Conservation (phyloP, 2,329 filamentous ascomycete species). For the Talaromyces sp. region DNA sequence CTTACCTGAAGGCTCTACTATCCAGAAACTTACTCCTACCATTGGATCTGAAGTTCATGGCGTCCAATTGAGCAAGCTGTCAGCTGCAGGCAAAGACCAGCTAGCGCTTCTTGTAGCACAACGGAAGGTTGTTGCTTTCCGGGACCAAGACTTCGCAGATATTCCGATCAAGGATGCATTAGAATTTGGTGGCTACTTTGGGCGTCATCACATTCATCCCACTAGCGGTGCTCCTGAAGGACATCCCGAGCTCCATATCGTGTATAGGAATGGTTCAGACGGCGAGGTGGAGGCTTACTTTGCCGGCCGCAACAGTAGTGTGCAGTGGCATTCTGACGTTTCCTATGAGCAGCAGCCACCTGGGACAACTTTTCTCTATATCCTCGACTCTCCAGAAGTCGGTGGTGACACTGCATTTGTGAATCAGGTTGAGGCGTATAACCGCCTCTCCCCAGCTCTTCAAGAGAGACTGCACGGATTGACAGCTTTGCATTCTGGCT, state of each 20-base stretch:
- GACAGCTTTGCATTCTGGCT: constrained; percentile 28
- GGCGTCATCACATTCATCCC: constrained; percentile 24
- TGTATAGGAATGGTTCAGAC: constrained; percentile 12
- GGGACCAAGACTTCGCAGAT: constrained; percentile 22
- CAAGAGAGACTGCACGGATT: constrained; percentile 30
- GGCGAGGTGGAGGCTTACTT: constrained; percentile 15
- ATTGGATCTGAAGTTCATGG: constrained; percentile 52
- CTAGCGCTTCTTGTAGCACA: constrained; percentile 45
- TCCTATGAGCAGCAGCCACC: constrained; percentile 30
- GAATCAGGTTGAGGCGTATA: constrained; percentile 29
- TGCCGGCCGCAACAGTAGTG: constrained; percentile 30
- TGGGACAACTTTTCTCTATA: constrained; percentile 28
- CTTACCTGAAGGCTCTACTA: constrained; percentile 26
- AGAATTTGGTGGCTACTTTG: constrained; percentile 28
- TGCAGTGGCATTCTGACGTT: constrained; percentile 27
- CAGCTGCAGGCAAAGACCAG: constrained; percentile 49
- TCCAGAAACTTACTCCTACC: constrained; percentile 21
- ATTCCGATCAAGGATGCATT: constrained; percentile 21
- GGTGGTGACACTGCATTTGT: constrained; percentile 33
- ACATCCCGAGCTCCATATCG: constrained; percentile 14
- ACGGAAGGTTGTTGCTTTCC: constrained; percentile 22
- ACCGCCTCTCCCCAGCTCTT: constrained; percentile 28
- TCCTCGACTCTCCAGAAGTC: constrained; percentile 24
- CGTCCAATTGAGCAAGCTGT: constrained; percentile 48
- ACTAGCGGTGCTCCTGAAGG: constrained; percentile 15